Evolutionary conservation across 805 yeast genomes (phyloP), one percentile per base, ranked within the genome.

Genomic region (Jamesozyma rosinii): DNA sequence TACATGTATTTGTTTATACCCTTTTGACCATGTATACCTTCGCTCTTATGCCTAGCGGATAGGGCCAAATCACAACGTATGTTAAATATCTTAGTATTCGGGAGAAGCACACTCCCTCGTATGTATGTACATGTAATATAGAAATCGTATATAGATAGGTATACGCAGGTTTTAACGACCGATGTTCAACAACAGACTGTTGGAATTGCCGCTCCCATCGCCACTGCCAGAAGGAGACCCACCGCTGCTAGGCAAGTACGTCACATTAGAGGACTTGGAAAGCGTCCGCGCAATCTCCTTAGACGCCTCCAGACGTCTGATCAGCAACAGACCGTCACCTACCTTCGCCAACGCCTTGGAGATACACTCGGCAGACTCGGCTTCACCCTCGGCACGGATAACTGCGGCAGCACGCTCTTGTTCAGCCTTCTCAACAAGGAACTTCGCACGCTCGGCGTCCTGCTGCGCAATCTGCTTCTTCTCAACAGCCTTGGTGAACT

Each of bases 381-480:
- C 98, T 69, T 92, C 98, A 68, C 97, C 98, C 68, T 92, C 98
- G 24, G 98, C 98, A 58, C 97, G 79, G 53, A 92, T 89, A 56
- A 92, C 87, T 38, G 85, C 71, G 2, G 97, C 98, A 65, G 83
- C 89, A 62, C 95, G 79, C 66, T 90, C 97, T 69, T 92, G 98
- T 66, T 92, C 97, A 8, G 97, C 97, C 62, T 83, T 83, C 61
- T 89, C 97, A 44, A 92, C 97, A 42, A 86, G 71, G 61, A 78
- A 92, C 59, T 83, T 83, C 46, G 97, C 96, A 53, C 98, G 77
- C 71, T 92, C 97, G 20, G 98, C 97, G 62, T 92, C 98, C 68
- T 92, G 98, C 70, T 92, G 98, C 27, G 98, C 98, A 67, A 92
- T 94, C 68, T 92, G 97, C 65, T 92, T 92, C 69, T 86, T 95